Evolutionary conservation across 257 asterid species (phyloP), one percentile per base, ranked within the genome.

Genomic region (Galeopsis tetrahit): DNA sequence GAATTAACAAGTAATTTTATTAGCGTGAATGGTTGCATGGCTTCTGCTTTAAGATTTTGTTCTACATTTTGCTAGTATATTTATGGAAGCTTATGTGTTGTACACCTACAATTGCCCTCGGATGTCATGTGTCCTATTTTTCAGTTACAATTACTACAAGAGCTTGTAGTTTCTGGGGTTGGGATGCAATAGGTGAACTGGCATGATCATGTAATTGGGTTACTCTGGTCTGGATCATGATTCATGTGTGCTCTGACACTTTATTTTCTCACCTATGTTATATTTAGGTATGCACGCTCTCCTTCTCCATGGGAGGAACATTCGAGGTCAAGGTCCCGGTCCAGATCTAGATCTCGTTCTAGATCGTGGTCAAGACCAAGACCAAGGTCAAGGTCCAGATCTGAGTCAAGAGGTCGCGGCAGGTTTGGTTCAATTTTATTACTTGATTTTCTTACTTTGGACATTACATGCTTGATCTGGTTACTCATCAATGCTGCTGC

Each of bases 301-400:
- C 93, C 98, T 62, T 85, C 96, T 70, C 94, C 97, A 10, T 79
- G 89, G 88, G 90, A 84, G 76, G 83, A 83, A 59, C 83, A 87
- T 71, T 75, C 84, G 0, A 80, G 91, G 61, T 87, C 93, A 7
- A 81, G 96, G 76, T 87, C 96, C 17, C 82, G 89, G 74, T 85
- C 95, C 68, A 80, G 84, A 64, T 84, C 91, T 5, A 80, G 89
- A 79, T 84, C 97, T 14, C 85, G 86, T 59, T 78, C 90, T 32
- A 80, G 85, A 78, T 86, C 89, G 42, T 83, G 88, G 81, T 86
- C 95, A 40, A 81, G 89, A 68, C 82, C 89, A 48, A 80, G 86
- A 78, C 80, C 56, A 9, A 71, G 84, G 51, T 81, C 85, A 32
- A 75, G 87, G 80, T 79, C 89, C 14, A 75, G 88, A 44, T 88